These are phyloP conservation scores for Cylindrotheca fusiformis DNA, from an alignment of 108 stramenopile genomes.

Conservation along the genomic window DNA sequence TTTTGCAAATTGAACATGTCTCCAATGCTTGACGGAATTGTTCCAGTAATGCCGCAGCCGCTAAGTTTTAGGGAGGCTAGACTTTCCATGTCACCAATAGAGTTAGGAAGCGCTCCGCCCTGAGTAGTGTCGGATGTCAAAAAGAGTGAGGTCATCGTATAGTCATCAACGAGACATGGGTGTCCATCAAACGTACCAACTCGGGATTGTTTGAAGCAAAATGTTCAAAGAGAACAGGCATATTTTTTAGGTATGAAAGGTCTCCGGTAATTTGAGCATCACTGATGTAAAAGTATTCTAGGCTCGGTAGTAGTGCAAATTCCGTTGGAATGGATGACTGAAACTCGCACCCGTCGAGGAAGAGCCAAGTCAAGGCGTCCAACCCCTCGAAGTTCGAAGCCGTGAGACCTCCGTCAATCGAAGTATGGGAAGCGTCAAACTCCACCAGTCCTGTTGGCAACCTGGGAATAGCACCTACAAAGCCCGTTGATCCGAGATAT, in stretches of 20 bases:
- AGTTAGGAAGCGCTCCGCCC: constrained; percentile 31
- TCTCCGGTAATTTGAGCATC: constrained; percentile 32
- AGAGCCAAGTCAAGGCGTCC: constrained; percentile 10
- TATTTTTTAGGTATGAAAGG: constrained; percentile 29
- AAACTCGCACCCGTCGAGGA: constrained; percentile 34
- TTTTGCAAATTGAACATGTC: constrained; percentile 8
- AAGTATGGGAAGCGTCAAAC: constrained; percentile 20
- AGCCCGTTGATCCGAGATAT: constrained; percentile 20
- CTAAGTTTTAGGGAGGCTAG: constrained; percentile 22
- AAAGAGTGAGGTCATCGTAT: too few relatives aligned
- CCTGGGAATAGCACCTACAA: constrained; percentile 22
- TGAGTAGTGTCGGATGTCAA: too few relatives aligned
- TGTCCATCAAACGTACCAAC: too few relatives aligned
- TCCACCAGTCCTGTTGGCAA: constrained; percentile 21
- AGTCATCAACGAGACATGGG: too few relatives aligned
- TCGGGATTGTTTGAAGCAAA: neutral
- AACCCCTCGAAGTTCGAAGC: constrained; percentile 15
- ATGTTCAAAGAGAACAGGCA: constrained; percentile 24
- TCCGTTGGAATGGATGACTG: constrained; percentile 32
- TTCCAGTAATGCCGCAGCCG: constrained; percentile 12
- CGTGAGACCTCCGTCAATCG: constrained; percentile 23
- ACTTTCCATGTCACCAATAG: constrained; percentile 28
- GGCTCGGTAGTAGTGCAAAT: constrained; percentile 21
- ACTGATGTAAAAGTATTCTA: constrained; percentile 31
- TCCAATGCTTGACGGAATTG: constrained; percentile 10